Percentiles rank a stretch among this genome's conserved stretches.
These are phyloP conservation scores for Aspergillus leporis DNA, from an alignment of 495 filamentous ascomycete species.

Conservation along the genomic window DNA sequence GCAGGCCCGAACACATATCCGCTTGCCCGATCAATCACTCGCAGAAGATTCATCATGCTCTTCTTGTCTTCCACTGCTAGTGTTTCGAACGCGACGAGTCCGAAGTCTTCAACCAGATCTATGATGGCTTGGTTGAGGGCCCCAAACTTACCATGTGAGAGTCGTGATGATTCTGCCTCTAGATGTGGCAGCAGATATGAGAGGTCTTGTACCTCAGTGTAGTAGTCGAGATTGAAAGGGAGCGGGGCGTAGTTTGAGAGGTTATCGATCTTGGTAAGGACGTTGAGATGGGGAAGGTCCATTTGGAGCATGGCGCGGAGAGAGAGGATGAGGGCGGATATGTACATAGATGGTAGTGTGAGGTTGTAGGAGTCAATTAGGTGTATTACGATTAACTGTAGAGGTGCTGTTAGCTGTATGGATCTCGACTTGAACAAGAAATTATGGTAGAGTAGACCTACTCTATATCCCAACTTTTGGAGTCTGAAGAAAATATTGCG, in stretches of 20 bases:
- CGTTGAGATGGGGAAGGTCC: slow-evolving; percentile 92
- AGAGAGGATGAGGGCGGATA: slow-evolving; percentile 87
- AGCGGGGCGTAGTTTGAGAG: slow-evolving; percentile 75
- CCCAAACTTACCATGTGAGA: slow-evolving; percentile 69
- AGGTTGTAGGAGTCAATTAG: slow-evolving; percentile 90
- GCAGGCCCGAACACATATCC: slow-evolving; percentile 92
- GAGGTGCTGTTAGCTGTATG: slow-evolving; percentile 14
- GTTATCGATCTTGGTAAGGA: slow-evolving; percentile 96
- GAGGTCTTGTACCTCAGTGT: slow-evolving; percentile 97
- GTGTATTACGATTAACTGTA: slow-evolving; percentile 83
- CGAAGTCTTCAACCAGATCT: slow-evolving; percentile 83
- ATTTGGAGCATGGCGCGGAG: slow-evolving; percentile 97
- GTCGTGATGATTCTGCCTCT: slow-evolving; percentile 57
- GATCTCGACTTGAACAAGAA: neutral
- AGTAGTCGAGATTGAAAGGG: slow-evolving; percentile 92
- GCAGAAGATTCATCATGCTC: slow-evolving; percentile 89
- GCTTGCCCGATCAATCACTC: slow-evolving; percentile 83
- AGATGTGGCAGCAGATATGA: slow-evolving; percentile 79
- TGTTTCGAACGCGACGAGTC: slow-evolving; percentile 87
- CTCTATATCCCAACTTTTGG: slow-evolving; percentile 90
- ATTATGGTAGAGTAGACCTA: slow-evolving; percentile 41
- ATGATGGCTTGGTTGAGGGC: slow-evolving; percentile 84
- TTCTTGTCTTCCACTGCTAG: slow-evolving; percentile 94
- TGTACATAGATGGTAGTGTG: slow-evolving; percentile 88
- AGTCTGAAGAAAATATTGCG: slow-evolving; percentile 87